Evolutionary conservation across 345 rosid species (phyloP), one percentile per base, ranked within the genome.

Genomic region (Eucalyptus melliodora): DNA sequence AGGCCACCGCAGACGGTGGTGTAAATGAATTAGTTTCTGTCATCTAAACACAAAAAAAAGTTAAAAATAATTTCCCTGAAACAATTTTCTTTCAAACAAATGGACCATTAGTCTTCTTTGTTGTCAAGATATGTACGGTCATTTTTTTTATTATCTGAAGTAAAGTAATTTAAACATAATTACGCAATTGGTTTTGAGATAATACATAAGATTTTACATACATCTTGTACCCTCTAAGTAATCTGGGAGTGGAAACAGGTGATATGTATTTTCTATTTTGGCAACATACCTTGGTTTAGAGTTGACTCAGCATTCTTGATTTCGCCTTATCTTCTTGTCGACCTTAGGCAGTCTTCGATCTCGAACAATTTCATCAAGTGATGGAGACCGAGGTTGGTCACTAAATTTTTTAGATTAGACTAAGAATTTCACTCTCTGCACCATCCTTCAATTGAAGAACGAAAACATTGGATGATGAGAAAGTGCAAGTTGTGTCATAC

Each of bases 1-100:
- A 44, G 10, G 47, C 1, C 1, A 44, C 47, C 47, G 10, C 3
- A 2, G 10, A 1, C 10, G 10, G 9, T 44, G 10, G 47, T 2
- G 2, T 69, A 69, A 34, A 69, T 69, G 7, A 21, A 69, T 17
- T 9, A 16, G 23, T 9, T 31, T 69, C 24, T 11, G 2, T 69
- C 17, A 69, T 31, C 3, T 10, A 34, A 31, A 31, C 6, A 69
- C 55, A 16, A 50, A 50, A 50, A 50, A 4, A 16, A 34, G 24
- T 69, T 2, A 34, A 3, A 69, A 69, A 16, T 6, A 67, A 15
- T n/a, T 67, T 31, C 11, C 6, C 2, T 9, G 1, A 31, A 31
- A 16, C 6, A 67, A 17, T 67, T 65, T 16, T 67, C 21, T 4
- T 16, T 31, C 23, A 31, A 69, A 16, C 12, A 69, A 69, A 17